Conservation (phyloP, 164 flowering plant genomes). For the Tetracentron sinense region DNA sequence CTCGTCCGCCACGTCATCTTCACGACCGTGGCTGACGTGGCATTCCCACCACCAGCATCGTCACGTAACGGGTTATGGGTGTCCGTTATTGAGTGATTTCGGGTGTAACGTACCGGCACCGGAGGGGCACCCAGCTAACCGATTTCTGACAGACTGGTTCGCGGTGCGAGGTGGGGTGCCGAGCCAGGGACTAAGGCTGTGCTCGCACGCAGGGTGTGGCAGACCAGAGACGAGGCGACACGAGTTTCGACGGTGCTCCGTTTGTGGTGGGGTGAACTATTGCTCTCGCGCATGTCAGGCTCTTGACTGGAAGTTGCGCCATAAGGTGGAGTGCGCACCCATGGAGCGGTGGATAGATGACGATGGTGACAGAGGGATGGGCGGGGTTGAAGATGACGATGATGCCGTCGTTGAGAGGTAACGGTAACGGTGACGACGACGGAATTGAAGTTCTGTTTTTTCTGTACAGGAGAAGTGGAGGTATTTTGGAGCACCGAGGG, state of each 20-base stretch:
- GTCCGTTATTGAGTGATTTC: constrained; percentile 81
- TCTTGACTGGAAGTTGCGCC: constrained; percentile 84
- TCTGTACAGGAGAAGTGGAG: too few relatives aligned
- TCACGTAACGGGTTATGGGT: constrained; percentile 28
- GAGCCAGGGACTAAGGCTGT: constrained; percentile 56
- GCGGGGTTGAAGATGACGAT: constrained; percentile 16
- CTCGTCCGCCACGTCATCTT: constrained; percentile 12
- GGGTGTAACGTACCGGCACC: constrained; percentile 87
- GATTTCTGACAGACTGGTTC: constrained; percentile 79
- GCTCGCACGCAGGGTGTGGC: constrained; percentile 81
- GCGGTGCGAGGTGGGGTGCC: constrained; percentile 21
- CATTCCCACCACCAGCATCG: constrained; percentile 20
- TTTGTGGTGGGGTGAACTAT: constrained; percentile 81
- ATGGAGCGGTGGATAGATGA: constrained; percentile 45
- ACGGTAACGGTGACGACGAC: constrained; percentile 11
- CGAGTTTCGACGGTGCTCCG: constrained; percentile 88
- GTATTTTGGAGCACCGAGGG: too few relatives aligned
- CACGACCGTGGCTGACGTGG: constrained; percentile 41
- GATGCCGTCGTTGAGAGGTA: constrained; percentile 24
- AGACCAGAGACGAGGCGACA: constrained; percentile 79
- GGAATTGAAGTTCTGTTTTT: not conserved
- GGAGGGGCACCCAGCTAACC: constrained; percentile 74
- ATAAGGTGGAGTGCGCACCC: constrained; percentile 68
- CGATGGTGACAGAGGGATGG: constrained; percentile 23
- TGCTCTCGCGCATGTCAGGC: constrained; percentile 97